Base-by-base conservation (phyloP, 2,329 filamentous ascomycete species). In the Monilinia laxa region DNA sequence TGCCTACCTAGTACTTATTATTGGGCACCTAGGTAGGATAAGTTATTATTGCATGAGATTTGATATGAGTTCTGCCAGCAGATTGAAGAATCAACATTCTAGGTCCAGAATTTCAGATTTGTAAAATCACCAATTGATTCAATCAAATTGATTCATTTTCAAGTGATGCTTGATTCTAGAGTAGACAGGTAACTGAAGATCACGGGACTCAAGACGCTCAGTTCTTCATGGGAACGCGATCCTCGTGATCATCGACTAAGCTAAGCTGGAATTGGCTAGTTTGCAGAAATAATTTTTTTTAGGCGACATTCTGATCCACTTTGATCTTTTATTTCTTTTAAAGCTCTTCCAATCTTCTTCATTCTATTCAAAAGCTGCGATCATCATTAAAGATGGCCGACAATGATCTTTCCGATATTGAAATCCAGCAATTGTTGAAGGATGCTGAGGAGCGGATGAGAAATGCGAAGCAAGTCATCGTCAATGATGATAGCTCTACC, bases 351-450 rank as follows among this genome's bases (percentile, higher is more conserved):
- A 59, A 53, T 60, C 35, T 16, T 53, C 18, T 23, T 51, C n/a
- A 51, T 62, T 62, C 28, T 45, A 18, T 14, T 54, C 28, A 42
- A 35, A 18, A 47, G 3, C 55, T 51, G 23, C 64, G 16, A 56
- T 51, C 51, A 53, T 28, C 62, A 62, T 38, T 18, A 51, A 71
- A 40, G 49, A 76, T 75, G 72, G 70, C 71, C 20, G 74, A 75
- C 53, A 79, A 81, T 63, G 81, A 83, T 64, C 78, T 90, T 69
- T 85, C 83, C 49, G 87, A 90, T 75, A 83, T 86, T 70, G 84
- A 89, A 74, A 84, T 91, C 62, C 83, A 86, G 64, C 79, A 84
- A 74, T 80, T 91, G 66, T 82, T 91, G 62, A 81, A 82, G 64
- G 83, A 89, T 77, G 88, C 89, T 66, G 86, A 90, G 73, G 76